Base-by-base conservation (phyloP, 2,329 filamentous ascomycete species). In the Bipolaris zeicola region DNA sequence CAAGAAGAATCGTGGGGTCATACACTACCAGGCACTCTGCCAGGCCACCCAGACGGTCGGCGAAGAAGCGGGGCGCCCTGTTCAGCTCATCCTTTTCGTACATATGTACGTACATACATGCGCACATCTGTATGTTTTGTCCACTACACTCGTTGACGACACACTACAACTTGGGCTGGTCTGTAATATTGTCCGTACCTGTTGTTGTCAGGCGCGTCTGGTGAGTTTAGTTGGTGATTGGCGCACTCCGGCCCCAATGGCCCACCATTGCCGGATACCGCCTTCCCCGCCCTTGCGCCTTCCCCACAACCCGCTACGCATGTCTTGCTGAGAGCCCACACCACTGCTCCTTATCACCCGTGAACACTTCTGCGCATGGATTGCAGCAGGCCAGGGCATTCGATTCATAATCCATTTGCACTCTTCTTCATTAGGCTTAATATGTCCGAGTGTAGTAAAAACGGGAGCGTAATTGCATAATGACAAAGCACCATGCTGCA, bases 251-350 rank as follows among this genome's bases (percentile, higher is more conserved):
- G 24, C 13, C 22, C 43, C 14, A 33, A 39, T 47, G 14, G 36
- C 24, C 42, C 22, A 47, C 38, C 14, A 20, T 26, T 49, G 24
- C 42, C 50, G 44, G 20, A 16, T 28, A 41, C n/a, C 36, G 14
- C 24, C 16, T 53, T 53, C 50, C 43, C 50, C 50, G 39, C 50
- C 46, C 22, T 14, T 31, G 36, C 42, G 24, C 16, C 10, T 24
- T 41, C 20, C 18, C 43, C 28, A 45, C 43, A 45, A 10, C 43
- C 43, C 13, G 20, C 38, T 24, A 13, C 38, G 14, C 38, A n/a
- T 41, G 20, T 41, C 20, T 11, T 13, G 6, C 20, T 16, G 20
- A 13, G 24, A 41, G 18, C 10, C 16, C 20, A 14, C 24, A 14
- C 11, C 38, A 24, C 38, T n/a, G 38, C 24, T 22, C 11, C 20